Base-by-base conservation (phyloP, 192 early-diverging fungal genomes). In the Umbelopsis sp. region DNA sequence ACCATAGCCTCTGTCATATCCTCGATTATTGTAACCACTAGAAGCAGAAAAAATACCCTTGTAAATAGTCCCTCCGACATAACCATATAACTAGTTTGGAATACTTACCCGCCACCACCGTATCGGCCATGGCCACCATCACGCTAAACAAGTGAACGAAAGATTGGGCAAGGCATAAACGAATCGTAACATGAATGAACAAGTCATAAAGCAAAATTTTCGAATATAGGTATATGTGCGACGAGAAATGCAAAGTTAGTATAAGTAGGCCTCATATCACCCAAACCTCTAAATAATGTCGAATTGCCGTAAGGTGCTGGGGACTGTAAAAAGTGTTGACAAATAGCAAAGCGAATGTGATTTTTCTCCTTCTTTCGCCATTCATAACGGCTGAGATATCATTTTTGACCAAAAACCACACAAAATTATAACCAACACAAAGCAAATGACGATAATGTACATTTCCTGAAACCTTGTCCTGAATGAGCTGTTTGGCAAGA, bases 401-500 rank as follows among this genome's bases (percentile, higher is more conserved):
- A 43, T 14, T 16, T 31, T 16, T 34, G 29, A 49, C 47, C 47
- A 49, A 21, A 17, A 45, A 47, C 9, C 7, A 70, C 31, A 49
- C 21, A 70, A 45, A 45, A 25, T 9, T 74, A 74, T 74, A 78
- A 80, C 78, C 78, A 69, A 69, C 29, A 51, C 41, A 69, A 69
- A 69, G 47, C 29, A 51, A 51, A 49, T 8, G 45, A 69, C 67
- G 45, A 49, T 49, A 25, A 69, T 69, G 67, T 72, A 76, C 66
- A 59, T 29, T 45, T 76, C 79, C 79, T 62, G 80, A 74, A 34
- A 85, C 80, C 73, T 85, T 85, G 34, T 83, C 84, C 75, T 77
- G 75, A 41, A 85, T 83, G 9, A 85, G 73, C 25, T 85, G 80
- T 52, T 83, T 85, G 24, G 84, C 84, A 50, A 78, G 66, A 43